Evolutionary conservation across 441 rosid genomes (phyloP).

Genomic region (Cnidoscolus chayamansa): DNA sequence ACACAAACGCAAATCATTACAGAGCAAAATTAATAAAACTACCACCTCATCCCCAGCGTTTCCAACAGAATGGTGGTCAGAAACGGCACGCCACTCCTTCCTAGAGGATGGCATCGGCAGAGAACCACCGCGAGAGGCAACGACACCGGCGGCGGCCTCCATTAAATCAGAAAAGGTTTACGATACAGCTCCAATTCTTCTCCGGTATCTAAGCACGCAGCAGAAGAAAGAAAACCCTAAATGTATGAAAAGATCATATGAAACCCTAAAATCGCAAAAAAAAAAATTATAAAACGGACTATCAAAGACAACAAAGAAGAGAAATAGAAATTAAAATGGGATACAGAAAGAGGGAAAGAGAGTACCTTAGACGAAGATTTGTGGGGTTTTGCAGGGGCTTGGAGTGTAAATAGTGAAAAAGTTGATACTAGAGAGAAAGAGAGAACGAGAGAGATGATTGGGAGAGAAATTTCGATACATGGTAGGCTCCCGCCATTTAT

Average conservation of each 20-base stretch:
- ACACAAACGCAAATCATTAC: not conserved
- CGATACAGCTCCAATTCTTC: constrained; percentile 26
- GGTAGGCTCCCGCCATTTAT: constrained; percentile 50
- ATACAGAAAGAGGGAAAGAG: not conserved
- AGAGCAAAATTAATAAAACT: constrained; percentile 2
- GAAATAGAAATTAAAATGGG: constrained; percentile 5
- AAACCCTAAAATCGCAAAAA: constrained; percentile 28
- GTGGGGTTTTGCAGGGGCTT: constrained; percentile 26
- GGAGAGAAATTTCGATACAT: constrained; percentile 19
- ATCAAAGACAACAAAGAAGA: not conserved
- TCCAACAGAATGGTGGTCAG: constrained; percentile 68
- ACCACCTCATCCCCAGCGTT: constrained; percentile 57
- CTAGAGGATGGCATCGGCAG: constrained; percentile 56
- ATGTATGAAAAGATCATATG: constrained; percentile 5
- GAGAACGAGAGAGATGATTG: constrained; percentile 25
- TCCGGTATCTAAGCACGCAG: constrained; percentile 8
- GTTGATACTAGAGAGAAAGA: constrained; percentile 14
- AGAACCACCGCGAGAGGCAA: constrained; percentile 65
- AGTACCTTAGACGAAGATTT: constrained; percentile 14
- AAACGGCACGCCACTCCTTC: constrained; percentile 94
- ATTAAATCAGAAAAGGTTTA: constrained; percentile 34
- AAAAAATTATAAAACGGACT: not conserved
- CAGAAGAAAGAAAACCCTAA: constrained; percentile 31
- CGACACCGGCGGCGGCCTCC: constrained; percentile 70
- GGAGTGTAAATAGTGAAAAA: constrained; percentile 24